These are phyloP conservation scores for Spathaspora sp. DNA, from an alignment of 1,139 yeast species.

Conservation along the genomic window DNA sequence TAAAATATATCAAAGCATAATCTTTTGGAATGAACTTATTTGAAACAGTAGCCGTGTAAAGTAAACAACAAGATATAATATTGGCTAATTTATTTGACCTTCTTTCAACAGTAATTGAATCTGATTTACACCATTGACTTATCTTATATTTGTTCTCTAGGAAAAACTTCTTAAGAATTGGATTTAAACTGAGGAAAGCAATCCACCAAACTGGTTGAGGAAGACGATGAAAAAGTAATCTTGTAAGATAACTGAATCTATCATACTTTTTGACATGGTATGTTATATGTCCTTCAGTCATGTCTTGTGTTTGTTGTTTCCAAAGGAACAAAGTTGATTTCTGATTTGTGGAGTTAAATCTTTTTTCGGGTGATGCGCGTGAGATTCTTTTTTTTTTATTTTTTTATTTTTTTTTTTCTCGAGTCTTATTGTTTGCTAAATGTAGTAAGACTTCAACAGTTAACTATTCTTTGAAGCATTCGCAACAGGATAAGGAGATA, in stretches of 20 bases:
- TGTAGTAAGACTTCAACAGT: background rate
- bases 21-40: conserved; percentile 37
- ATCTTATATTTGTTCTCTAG: conserved; percentile 4
- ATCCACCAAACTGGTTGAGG: conserved; percentile 32
- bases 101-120: conserved; percentile 3
- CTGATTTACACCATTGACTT: conserved; percentile 1
- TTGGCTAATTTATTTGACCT: conserved; percentile 24
- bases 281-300: background rate
- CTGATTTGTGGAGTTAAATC: background rate
- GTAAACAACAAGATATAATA: conserved; percentile 24
- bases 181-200: conserved; percentile 34
- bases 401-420: background rate
- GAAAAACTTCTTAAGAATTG: conserved; percentile 21
- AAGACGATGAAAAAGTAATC: conserved; percentile 9
- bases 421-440: background rate
- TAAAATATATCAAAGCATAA: conserved; percentile 36
- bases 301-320: background rate
- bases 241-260: background rate
- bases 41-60: conserved; percentile 32
- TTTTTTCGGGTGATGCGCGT: conserved; percentile 3
- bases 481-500: background rate
- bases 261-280: background rate
- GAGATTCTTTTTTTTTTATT: background rate
- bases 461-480: background rate
- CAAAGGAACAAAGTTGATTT: too few species aligned